These are phyloP conservation scores for Ceratobasidium sp. DNA, from an alignment of 1,284 basidiomycete genomes.

Conservation along the genomic window DNA sequence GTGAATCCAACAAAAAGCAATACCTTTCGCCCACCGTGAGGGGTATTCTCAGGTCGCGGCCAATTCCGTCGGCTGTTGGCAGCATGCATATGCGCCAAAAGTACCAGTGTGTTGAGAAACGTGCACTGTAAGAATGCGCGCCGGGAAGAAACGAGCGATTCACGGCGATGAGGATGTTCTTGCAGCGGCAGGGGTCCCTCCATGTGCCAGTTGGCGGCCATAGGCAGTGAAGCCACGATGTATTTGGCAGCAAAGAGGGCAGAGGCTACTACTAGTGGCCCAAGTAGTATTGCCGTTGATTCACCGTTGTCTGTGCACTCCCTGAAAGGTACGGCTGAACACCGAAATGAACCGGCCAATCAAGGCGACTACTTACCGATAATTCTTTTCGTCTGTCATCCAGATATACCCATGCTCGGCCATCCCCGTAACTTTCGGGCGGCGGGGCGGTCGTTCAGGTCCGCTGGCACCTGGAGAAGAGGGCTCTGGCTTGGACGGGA, in stretches of 20 bases:
- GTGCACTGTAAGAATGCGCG: slow-evolving; percentile 69
- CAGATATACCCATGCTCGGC: slow-evolving; percentile 62
- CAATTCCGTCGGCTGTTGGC: slow-evolving; percentile 9
- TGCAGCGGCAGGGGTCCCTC: slow-evolving; percentile 58
- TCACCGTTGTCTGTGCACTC: slow-evolving; percentile 83
- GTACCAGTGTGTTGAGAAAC: slow-evolving; percentile 25
- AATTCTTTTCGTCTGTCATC: slow-evolving; percentile 90
- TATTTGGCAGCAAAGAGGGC: slow-evolving; percentile 55
- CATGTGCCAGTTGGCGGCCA: slow-evolving; percentile 69
- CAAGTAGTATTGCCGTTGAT: slow-evolving; percentile 76
- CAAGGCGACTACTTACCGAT: slow-evolving; percentile 65
- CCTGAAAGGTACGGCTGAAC: slow-evolving; percentile 52
- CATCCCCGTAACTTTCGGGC: slow-evolving; percentile 59
- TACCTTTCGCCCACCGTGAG: slow-evolving; percentile 19
- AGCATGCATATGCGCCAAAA: slow-evolving; percentile 36
- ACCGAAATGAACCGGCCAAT: slow-evolving; percentile 1
- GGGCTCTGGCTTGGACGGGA: slow-evolving; percentile 46
- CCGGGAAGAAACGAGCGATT: slow-evolving; percentile 72
- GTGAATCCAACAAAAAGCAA: slow-evolving; percentile 66
- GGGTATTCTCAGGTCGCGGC: slow-evolving; percentile 27
- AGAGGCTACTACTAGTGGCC: slow-evolving; percentile 73
- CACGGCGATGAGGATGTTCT: slow-evolving; percentile 56
- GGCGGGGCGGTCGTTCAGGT: slow-evolving; percentile 44
- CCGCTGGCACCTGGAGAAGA: slow-evolving; percentile 53
- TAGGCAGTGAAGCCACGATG: slow-evolving; percentile 44